Evolutionary conservation across 192 early-diverging fungal species (phyloP), one percentile per base, ranked within the genome.

Genomic region (Gryganskiella cystojenkinii): DNA sequence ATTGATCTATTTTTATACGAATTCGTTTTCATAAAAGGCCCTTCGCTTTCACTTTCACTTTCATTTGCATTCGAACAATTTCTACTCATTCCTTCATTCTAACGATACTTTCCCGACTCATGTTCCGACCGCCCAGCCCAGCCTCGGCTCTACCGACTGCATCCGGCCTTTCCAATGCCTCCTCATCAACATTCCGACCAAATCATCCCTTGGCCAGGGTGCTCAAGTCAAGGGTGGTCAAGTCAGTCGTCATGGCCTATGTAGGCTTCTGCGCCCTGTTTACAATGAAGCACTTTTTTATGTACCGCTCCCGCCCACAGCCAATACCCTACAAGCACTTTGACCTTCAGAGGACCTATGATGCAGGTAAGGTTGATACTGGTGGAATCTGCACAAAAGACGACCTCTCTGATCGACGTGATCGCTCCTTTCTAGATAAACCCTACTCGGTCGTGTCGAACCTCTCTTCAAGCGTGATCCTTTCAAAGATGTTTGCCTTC

Each of bases 401-500:
- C 51, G 30, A 5, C 8, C 22, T 19, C 24, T 27, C 27, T 22
- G 27, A 13, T 27, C 4, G 25, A 8, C 19, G 0, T 53, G 51
- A 22, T 17, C 11, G 11, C 44, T 2, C 19, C 44, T 3, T 45
- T 1, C 35, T 9, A 67, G 65, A 67, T 24, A 15, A 67, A 34
- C 34, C 65, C 0, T 67, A 67, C 44, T 67, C 65, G 34, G 46
- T 67, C 14, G 65, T 67, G 28, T 67, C 65, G 34, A 46, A 67
- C 15, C 22, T 67, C 14, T 67, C 65, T 10, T 49, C 65, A 13
- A 67, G 65, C 25, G 65, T 67, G 13, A 67, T 67, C 34, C 25
- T 80, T 45, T 58, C 54, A 51, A 80, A 71, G 50, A 71, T 80
- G 68, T 70, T 71, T 53, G 49, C 78, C 4, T 66, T 71, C 64